Base-by-base conservation (phyloP, 2,329 filamentous ascomycete species). In the Hymenoscyphus repandus region DNA sequence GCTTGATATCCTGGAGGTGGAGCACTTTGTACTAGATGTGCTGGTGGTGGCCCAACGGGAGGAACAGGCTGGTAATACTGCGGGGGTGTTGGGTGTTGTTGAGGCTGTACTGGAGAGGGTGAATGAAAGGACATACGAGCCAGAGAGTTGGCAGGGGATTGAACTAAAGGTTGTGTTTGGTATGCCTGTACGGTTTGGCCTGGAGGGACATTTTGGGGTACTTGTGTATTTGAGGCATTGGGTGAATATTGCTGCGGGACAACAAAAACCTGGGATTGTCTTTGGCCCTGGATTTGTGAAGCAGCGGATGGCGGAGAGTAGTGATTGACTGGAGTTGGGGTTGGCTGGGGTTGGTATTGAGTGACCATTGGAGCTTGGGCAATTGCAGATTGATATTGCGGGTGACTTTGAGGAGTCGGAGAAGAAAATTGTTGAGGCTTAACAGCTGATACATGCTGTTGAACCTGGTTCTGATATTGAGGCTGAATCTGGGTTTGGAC, bases 401-500 rank as follows among this genome's bases (percentile, higher is more conserved):
- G 15, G 15, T 34, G 33, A n/a, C 2, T 15, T 17, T 46, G 44
- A 37, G 34, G 32, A 38, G 36, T n/a, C 4, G 44, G 33, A 38
- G 44, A 39, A 39, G 18, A 15, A 38, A 30, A 33, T 18, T 34
- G 42, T 17, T 5, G 42, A 12, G 9, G 31, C 10, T 47, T 36
- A 18, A 11, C 15, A n/a, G 17, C 4, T 32, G 36, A 12, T 6
- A 31, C 17, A 18, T 40, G 10, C 33, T 48, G 27, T 15, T 33
- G 32, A 7, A 38, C 20, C 30, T 46, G 44, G 15, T 36, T 36
- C 37, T 46, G 44, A 38, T 46, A 46, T 34, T 48, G 45, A 41
- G 36, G 36, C 36, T 38, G 45, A 31, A 30, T n/a, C 41, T 48
- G 45, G 13, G 37, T 11, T 48, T 48, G 45, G 4, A 15, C 38